These are phyloP conservation scores for Suhomyces atakaporum DNA, from an alignment of 1,139 yeast species.

Conservation along the genomic window DNA sequence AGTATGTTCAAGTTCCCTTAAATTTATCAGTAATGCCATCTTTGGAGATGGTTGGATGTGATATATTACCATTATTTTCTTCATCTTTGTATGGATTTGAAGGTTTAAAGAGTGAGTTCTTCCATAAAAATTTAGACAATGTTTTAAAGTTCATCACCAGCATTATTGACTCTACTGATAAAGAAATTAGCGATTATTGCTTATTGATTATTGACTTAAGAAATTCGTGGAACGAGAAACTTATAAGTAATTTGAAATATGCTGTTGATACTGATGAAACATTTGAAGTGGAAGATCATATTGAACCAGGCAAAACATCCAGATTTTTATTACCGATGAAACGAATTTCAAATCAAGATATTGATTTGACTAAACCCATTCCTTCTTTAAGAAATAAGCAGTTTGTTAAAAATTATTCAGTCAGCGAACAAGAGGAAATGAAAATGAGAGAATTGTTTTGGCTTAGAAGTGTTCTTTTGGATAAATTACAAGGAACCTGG, in stretches of 20 bases:
- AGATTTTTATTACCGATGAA: conserved; percentile 72
- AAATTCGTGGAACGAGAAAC: conserved; percentile 64
- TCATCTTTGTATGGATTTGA: conserved; percentile 26
- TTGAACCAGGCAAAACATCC: conserved; percentile 53
- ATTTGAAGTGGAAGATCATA: conserved; percentile 27
- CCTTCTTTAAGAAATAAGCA: conserved; percentile 81
- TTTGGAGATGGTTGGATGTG: conserved; percentile 74
- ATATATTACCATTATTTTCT: conserved; percentile 55
- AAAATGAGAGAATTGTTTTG: conserved; percentile 70
- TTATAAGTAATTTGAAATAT: conserved; percentile 22
- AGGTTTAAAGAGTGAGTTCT: conserved; percentile 19
- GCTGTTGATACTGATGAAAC: conserved; percentile 17
- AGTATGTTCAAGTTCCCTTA: conserved; percentile 64
- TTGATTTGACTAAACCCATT: conserved; percentile 52
- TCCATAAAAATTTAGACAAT: conserved; percentile 21
- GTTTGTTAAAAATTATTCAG: conserved; percentile 62
- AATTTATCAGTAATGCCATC: conserved; percentile 69
- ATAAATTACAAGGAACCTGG: conserved; percentile 69
- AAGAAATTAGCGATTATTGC: conserved; percentile 54
- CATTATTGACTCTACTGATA: conserved; percentile 18
- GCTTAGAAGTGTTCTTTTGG: conserved; percentile 69
- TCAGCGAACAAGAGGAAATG: conserved; percentile 55
- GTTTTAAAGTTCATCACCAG: conserved; percentile 25
- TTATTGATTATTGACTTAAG: conserved; percentile 66
- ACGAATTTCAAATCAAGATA: conserved; percentile 48